Percentiles rank a stretch among this genome's conserved stretches.
These are phyloP conservation scores for Heritiera littoralis DNA, from an alignment of 345 rosid genomes.

Conservation along the genomic window DNA sequence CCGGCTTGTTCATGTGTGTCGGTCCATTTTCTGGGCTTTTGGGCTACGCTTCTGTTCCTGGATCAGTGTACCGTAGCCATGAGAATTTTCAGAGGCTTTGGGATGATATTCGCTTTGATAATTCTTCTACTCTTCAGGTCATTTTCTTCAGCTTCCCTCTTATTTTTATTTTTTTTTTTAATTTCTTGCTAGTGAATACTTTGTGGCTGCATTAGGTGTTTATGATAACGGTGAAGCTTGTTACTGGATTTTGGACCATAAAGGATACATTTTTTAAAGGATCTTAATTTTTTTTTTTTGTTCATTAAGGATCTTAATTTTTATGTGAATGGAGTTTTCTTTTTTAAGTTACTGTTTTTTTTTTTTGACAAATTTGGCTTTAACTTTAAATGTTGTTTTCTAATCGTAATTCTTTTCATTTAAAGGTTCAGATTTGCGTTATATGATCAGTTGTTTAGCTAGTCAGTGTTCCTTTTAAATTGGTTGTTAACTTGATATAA, in stretches of 20 bases:
- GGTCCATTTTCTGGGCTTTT: conserved; percentile 72
- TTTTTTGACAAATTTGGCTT: not conserved
- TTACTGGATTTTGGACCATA: not conserved
- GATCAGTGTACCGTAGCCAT: conserved; percentile 81
- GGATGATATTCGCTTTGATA: conserved; percentile 68
- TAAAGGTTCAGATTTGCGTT: not conserved
- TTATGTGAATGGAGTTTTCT: not conserved
- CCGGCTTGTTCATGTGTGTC: conserved; percentile 75
- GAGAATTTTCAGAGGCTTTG: conserved; percentile 65
- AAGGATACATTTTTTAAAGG: not conserved
- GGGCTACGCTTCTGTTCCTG: conserved; percentile 53
- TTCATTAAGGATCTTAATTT: not conserved
- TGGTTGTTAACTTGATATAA: too few species aligned
- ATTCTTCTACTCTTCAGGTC: conserved; percentile 70
- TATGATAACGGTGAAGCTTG: not conserved
- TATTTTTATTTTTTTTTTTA: not conserved
- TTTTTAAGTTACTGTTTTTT: too few species aligned
- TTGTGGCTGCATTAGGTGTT: conserved; percentile 6
- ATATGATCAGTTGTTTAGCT: not conserved
- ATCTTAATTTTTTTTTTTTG: conserved; percentile 1
- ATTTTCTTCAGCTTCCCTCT: not conserved
- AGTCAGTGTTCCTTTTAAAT: not conserved
- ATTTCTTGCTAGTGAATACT: conserved; percentile 5
- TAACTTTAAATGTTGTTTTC: not conserved
- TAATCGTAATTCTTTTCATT: conserved; percentile 7